A percentile compares a stretch with the other conserved stretches of the same genome.
phyloP scores from a whole-genome alignment of 306 rosid genomes.

The Cercis canadensis region DNA sequence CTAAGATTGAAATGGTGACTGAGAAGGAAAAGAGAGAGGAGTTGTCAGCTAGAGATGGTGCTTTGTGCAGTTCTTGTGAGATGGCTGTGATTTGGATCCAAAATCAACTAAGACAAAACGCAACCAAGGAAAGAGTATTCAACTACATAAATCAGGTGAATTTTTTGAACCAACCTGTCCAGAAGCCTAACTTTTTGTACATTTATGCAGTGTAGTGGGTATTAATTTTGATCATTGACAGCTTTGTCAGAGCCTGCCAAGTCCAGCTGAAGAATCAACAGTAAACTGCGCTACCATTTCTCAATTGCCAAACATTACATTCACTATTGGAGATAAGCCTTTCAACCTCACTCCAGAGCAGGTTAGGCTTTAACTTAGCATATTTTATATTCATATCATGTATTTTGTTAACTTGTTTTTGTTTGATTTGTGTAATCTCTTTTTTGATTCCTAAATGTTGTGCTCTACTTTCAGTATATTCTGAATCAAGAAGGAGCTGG shows the following conservation, averaged over 20 bases:
- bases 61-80: conserved; percentile 71
- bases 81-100: conserved; percentile 82
- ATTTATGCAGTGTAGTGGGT: conserved; percentile 9
- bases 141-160: conserved; percentile 65
- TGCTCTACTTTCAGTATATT: conserved; percentile 61
- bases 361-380: conserved; percentile 49
- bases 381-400: background rate
- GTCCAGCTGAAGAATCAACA: conserved; percentile 78
- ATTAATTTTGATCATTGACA: conserved; percentile 43
- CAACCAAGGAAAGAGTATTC: conserved; percentile 65
- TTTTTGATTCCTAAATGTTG: conserved; percentile 20
- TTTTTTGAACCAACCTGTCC: conserved; percentile 2
- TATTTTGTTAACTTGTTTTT: too few relatives aligned
- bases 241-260: conserved; percentile 81
- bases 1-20: conserved; percentile 68
- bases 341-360: conserved; percentile 76
- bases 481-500: conserved; percentile 64
- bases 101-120: conserved; percentile 67
- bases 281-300: conserved; percentile 61
- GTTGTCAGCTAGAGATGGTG: conserved; percentile 42
- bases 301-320: conserved; percentile 69
- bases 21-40: conserved; percentile 51
- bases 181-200: conserved; percentile 14
- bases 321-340: conserved; percentile 66
- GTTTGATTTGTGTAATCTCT: too few relatives aligned